Percentiles rank a stretch among this genome's conserved stretches.
Evolutionary conservation across 495 filamentous ascomycete species (phyloP).

Genomic region (Sordaria brevicollis): DNA sequence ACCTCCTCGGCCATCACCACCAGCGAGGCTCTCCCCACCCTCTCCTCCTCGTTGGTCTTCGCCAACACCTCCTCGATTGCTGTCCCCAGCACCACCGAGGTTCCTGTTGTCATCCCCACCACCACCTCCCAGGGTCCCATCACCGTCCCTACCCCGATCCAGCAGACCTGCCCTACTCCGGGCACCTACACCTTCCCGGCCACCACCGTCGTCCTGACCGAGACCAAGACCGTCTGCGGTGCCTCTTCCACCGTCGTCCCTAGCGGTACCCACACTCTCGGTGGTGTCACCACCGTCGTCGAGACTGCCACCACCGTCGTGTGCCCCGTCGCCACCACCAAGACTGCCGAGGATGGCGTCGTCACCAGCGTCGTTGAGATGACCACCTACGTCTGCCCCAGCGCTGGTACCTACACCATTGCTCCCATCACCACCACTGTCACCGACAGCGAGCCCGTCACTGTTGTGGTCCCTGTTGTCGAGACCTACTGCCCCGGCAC

Average conservation of each 20-base stretch:
- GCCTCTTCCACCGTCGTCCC: constrained; percentile 52
- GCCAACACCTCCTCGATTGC: background rate
- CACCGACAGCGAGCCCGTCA: constrained; percentile 35
- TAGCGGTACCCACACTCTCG: constrained; percentile 59
- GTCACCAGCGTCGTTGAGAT: constrained; percentile 61
- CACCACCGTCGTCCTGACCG: constrained; percentile 58
- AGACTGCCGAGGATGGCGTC: constrained; percentile 45
- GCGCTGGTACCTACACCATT: constrained; percentile 72
- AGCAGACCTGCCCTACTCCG: constrained; percentile 58
- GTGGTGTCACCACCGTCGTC: constrained; percentile 70
- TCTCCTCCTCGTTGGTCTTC: background rate
- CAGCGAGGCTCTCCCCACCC: background rate
- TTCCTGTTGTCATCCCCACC: constrained; percentile 1
- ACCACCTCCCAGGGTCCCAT: constrained; percentile 22
- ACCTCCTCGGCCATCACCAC: constrained; percentile 7
- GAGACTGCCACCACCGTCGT: constrained; percentile 57
- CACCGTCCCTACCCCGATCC: constrained; percentile 52
- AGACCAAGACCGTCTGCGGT: constrained; percentile 55
- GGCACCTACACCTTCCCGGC: constrained; percentile 76
- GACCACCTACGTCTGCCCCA: constrained; percentile 70
- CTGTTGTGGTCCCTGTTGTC: constrained; percentile 55
- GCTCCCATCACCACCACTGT: constrained; percentile 56
- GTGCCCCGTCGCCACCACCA: constrained; percentile 63
- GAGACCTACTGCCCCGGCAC: constrained; percentile 58
- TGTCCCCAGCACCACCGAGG: constrained; percentile 10